Base-by-base conservation (phyloP, 202 grass and related monocot genomes). In the Bolboschoenoplectus hybrid region DNA sequence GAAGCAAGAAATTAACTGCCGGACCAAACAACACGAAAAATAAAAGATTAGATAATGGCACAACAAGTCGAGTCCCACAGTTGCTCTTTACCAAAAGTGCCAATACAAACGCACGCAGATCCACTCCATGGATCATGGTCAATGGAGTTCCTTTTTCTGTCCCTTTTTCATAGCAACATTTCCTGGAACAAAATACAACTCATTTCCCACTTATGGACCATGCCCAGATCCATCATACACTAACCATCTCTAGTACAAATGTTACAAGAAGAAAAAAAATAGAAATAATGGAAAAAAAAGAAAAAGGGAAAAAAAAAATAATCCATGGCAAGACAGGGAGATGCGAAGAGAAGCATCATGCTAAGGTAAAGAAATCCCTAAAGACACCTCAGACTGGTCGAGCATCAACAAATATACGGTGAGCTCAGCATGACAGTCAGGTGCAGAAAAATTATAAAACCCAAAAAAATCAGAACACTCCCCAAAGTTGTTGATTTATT, bases 381-480 rank as follows among this genome's bases (percentile, higher is more conserved):
- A 56, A 93, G 90, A 92, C 95, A 98, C 95, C 93, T 84, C 93
- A 40, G 90, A 94, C 91, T 87, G 93, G 90, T 94, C 86, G 82
- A 93, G 93, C 91, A 87, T 92, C 95, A 91, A 88, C 86, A 89
- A 81, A 92, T 89, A 86, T 87, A 86, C 68, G 87, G 57, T 84
- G 81, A 88, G 84, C 84, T 88, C 87, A 92, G 87, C 84, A 91
- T 93, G 93, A 94, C 93, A 84, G 80, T 89, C 93, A 98, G 95
- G 93, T 95, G 95, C 91, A 85, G 85, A 95, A 91, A 85, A 71
- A 62, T 20, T 89, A 92, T 88, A 82, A 90, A 93, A 93, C 85
- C 88, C 81, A 81, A 84, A 61, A 87, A 85, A 69, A 81, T 43
- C 49, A 63, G 43, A 88, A 61, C 70, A 88, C 57, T 40, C 16